These are phyloP conservation scores for Podosphaera xanthii DNA, from an alignment of 2,329 filamentous ascomycete species.

Conservation along the genomic window DNA sequence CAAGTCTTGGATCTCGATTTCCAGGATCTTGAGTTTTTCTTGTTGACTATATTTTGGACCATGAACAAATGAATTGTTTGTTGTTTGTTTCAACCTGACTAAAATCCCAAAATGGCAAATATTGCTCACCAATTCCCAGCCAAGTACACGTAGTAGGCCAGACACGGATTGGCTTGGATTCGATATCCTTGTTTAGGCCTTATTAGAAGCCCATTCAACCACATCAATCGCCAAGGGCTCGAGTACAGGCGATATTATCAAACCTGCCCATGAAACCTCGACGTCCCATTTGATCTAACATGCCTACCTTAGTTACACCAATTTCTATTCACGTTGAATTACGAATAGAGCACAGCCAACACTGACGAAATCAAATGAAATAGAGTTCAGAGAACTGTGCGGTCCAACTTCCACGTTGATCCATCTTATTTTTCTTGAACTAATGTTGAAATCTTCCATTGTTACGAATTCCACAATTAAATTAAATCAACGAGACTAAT, in stretches of 20 bases:
- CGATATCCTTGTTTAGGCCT: too few relatives aligned
- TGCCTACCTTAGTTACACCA: too few relatives aligned
- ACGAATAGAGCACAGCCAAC: too few relatives aligned
- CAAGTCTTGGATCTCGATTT: not conserved
- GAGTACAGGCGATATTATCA: too few relatives aligned
- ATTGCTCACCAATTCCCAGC: not conserved
- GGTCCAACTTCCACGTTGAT: not conserved
- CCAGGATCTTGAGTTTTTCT: not conserved
- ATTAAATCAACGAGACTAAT: conserved; percentile 19
- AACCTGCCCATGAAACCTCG: too few relatives aligned
- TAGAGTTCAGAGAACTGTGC: too few relatives aligned
- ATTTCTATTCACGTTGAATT: too few relatives aligned
- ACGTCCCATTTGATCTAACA: too few relatives aligned
- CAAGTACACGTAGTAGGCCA: not conserved
- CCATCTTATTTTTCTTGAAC: not conserved
- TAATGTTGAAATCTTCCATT: not conserved
- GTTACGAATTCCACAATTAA: not conserved
- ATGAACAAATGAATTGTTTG: not conserved
- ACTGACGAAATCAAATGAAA: too few relatives aligned
- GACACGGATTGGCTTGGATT: not conserved
- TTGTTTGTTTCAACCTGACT: not conserved
- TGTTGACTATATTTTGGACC: not conserved
- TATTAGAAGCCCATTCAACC: too few relatives aligned
- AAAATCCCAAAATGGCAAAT: conserved; percentile 1
- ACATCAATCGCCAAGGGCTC: too few relatives aligned